Conservation (phyloP, 495 filamentous ascomycete genomes). For the Penicillium herquei region DNA sequence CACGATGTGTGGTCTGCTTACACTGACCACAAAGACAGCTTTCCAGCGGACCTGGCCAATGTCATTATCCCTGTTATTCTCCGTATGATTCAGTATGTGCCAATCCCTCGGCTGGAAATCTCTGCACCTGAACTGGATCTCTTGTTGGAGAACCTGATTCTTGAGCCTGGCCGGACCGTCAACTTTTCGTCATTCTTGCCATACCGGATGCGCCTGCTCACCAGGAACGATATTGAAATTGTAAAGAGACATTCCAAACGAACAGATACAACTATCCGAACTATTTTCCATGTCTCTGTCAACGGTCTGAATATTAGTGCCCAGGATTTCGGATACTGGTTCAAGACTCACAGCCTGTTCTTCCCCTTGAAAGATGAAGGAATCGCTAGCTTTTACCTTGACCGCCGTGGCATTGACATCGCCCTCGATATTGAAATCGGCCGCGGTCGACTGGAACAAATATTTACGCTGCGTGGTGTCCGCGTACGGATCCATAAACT, state of each 20-base stretch:
- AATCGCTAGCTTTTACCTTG: slow-evolving; percentile 78
- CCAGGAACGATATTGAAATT: slow-evolving; percentile 82
- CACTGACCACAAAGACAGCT: slow-evolving; percentile 58
- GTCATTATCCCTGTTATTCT: slow-evolving; percentile 79
- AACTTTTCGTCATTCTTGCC: slow-evolving; percentile 89
- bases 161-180: slow-evolving; percentile 83
- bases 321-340: slow-evolving; percentile 80
- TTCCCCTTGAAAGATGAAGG: slow-evolving; percentile 74
- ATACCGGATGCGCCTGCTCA: slow-evolving; percentile 74
- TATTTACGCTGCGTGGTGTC: slow-evolving; percentile 73
- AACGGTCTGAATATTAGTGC: slow-evolving; percentile 79
- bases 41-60: slow-evolving; percentile 71
- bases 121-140: slow-evolving; percentile 81
- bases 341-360: slow-evolving; percentile 63
- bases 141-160: slow-evolving; percentile 82
- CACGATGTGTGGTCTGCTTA: slow-evolving; percentile 61
- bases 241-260: slow-evolving; percentile 71
- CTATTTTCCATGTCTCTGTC: slow-evolving; percentile 70
- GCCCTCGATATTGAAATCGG: slow-evolving; percentile 79
- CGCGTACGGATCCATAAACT: slow-evolving; percentile 83
- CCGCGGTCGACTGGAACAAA: slow-evolving; percentile 69
- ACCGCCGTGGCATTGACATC: slow-evolving; percentile 83
- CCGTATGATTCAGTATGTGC: slow-evolving; percentile 75
- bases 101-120: slow-evolving; percentile 83
- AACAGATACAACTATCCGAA: slow-evolving; percentile 63